Base-by-base conservation (phyloP, 371 early-diverging fungal genomes). In the Zychaea mexicana region DNA sequence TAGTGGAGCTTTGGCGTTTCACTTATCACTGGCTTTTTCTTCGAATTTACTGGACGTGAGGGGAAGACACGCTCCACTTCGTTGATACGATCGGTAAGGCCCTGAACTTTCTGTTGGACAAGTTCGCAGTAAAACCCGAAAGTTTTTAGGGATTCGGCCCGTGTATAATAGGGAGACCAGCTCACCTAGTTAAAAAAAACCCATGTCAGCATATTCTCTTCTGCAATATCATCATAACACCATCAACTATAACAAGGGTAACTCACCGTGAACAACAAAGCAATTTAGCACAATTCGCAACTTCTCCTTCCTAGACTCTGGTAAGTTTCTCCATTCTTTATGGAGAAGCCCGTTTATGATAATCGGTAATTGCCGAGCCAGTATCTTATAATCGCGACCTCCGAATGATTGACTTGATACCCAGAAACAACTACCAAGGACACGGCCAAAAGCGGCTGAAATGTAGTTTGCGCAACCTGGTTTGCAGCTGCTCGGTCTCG, bases 301-400 rank as follows among this genome's bases (percentile, higher is more conserved):
- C n/a, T n/a, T n/a, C n/a, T n/a, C n/a, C n/a, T n/a, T n/a, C n/a
- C n/a, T n/a, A n/a, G n/a, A n/a, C n/a, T n/a, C n/a, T 28, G 13
- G 26, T 24, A 5, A 27, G 7, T 27, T 55, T 31, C 24, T 27
- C 55, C 55, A 55, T 55, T 12, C 55, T 7, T 10, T 10, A 55
- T 55, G 26, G 13, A 62, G 39, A n/a, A 22, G 19, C 3, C 27
- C 33, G 17, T 24, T 19, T 10, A 62, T 4, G 28, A 42, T 21
- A 56, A 26, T 10, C 1, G 56, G 55, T 8, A 62, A 46, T 4
- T 53, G 30, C 38, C 54, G 62, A 2, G 53, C 2, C 1, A 62
- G 54, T 45, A 52, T 21, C 38, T 61, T 61, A 38, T 7, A 49
- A 24, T 61, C 61, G 3, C 52, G 30, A 24, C 61, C 61, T 36